Evolutionary conservation across 2,329 filamentous ascomycete genomes (phyloP).

Genomic region (Aspergillus pseudonomiae): DNA sequence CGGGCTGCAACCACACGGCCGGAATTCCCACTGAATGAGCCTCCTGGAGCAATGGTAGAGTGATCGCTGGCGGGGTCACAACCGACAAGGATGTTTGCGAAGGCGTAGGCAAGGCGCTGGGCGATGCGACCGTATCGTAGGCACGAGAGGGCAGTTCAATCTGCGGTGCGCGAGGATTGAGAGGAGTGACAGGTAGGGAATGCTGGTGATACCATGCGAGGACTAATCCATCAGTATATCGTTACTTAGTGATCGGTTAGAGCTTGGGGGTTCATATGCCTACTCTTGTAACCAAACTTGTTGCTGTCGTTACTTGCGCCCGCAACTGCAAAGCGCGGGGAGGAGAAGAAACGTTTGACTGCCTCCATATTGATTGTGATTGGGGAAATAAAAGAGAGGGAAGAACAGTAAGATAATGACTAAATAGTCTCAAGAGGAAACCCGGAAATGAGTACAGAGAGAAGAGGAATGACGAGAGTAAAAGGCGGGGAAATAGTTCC

Average conservation of each 20-base stretch:
- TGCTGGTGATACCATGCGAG: slow-evolving; percentile 86
- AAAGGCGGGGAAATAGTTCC: slow-evolving; percentile 4
- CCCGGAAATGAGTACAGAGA: not conserved
- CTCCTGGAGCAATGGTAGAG: slow-evolving; percentile 72
- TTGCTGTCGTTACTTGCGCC: slow-evolving; percentile 81
- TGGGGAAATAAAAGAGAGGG: not conserved
- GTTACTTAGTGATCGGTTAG: not conserved
- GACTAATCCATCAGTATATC: slow-evolving; percentile 56
- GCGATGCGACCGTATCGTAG: slow-evolving; percentile 67
- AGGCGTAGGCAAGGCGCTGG: slow-evolving; percentile 68
- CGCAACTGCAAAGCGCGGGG: slow-evolving; percentile 80
- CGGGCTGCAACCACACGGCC: slow-evolving; percentile 87
- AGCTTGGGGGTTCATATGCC: slow-evolving; percentile 20
- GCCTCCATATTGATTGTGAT: slow-evolving; percentile 43
- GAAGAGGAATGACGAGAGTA: not conserved
- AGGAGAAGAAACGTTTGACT: slow-evolving; percentile 78
- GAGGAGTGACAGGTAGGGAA: slow-evolving; percentile 74
- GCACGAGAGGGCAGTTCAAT: slow-evolving; percentile 65
- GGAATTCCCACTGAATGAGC: slow-evolving; percentile 73
- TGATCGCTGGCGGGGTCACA: slow-evolving; percentile 82
- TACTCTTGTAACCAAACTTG: slow-evolving; percentile 90
- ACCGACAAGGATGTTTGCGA: slow-evolving; percentile 76
- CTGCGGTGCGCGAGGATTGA: slow-evolving; percentile 72
- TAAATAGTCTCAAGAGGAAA: not conserved
- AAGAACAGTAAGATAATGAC: not conserved